phyloP scores from a whole-genome alignment of 2,329 filamentous ascomycete species.

The Sclerotinia spermophila region DNA sequence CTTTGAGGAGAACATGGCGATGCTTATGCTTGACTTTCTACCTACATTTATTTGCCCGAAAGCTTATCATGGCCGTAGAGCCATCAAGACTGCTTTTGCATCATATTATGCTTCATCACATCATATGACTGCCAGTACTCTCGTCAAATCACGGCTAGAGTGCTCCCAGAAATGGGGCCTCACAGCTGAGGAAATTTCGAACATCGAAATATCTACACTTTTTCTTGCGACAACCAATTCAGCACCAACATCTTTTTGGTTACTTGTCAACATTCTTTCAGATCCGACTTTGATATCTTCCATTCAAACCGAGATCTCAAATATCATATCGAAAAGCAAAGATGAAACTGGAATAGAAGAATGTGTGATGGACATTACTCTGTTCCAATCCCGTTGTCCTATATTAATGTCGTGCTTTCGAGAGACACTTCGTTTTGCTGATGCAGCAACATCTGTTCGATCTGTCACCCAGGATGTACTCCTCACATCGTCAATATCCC shows the following conservation, averaged over 20 bases:
- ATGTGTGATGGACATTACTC: constrained; percentile 25
- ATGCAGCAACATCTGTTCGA: constrained; percentile 41
- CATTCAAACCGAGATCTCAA: constrained; percentile 37
- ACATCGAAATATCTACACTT: constrained; percentile 38
- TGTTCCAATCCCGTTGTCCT: constrained; percentile 41
- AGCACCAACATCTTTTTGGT: constrained; percentile 42
- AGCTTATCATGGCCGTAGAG: constrained; percentile 37
- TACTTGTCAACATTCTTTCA: constrained; percentile 38
- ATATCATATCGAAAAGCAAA: constrained; percentile 17
- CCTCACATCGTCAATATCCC: constrained; percentile 34
- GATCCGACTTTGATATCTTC: constrained; percentile 33
- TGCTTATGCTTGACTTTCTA: constrained; percentile 37
- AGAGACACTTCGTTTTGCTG: constrained; percentile 44
- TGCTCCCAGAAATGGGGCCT: constrained; percentile 36
- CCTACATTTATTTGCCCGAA: constrained; percentile 38
- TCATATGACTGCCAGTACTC: constrained; percentile 33
- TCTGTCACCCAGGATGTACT: constrained; percentile 43
- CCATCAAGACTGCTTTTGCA: constrained; percentile 39
- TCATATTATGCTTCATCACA: constrained; percentile 34
- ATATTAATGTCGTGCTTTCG: constrained; percentile 45
- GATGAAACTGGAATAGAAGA: constrained; percentile 15
- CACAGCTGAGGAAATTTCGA: constrained; percentile 34
- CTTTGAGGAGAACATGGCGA: constrained; percentile 35
- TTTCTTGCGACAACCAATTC: constrained; percentile 39
- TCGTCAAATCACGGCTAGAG: constrained; percentile 35